Base-by-base conservation (phyloP, 805 yeast species). In the Pichia manshurica region DNA sequence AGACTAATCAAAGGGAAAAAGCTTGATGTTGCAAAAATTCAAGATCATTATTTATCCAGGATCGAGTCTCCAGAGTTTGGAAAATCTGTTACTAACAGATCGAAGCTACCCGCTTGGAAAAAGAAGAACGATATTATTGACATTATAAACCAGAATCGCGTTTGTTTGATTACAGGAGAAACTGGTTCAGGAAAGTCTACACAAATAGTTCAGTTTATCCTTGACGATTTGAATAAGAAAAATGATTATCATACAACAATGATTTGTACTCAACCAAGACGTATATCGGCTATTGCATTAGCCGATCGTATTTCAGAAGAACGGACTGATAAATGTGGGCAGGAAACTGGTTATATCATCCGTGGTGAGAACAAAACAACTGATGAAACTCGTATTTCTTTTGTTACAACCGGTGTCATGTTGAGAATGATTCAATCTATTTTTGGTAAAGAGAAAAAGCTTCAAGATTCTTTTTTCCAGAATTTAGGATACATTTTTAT, bases 161-260 rank as follows among this genome's bases (percentile, higher is more conserved):
- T 88, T 4, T 80, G 86, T 8, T 67, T 91, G 31, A 76, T 91
- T 33, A 91, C 98, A 2, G 99, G 98, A 62, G 99, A 93, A 63
- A 91, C 98, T 0, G 98, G 98, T 56, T 90, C 97, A 1, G 98
- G 98, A 56, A 91, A 91, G 60, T 87, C 96, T 1, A 91, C 99
- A 0, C 99, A 91, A 62, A 79, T 87, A 5, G 96, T 88, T 5
- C 99, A 91, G 62, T 91, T 89, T 55, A 70, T 91, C 19, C 66
- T 91, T 16, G 98, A 91, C 61, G 72, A 80, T 35, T 58, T 87
- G 49, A 72, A 77, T 42, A 40, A 66, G 0, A 60, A 65, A 12
- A 75, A 75, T 0, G 77, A 77, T 51, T 82, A 73, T 52, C 63
- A 67, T 21, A 74, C 84, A 3, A 75, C 73, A 35, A 84, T 91